Evolutionary conservation across 2,329 filamentous ascomycete genomes (phyloP), one percentile per base, ranked within the genome.

Genomic region (Penicillium sp.): DNA sequence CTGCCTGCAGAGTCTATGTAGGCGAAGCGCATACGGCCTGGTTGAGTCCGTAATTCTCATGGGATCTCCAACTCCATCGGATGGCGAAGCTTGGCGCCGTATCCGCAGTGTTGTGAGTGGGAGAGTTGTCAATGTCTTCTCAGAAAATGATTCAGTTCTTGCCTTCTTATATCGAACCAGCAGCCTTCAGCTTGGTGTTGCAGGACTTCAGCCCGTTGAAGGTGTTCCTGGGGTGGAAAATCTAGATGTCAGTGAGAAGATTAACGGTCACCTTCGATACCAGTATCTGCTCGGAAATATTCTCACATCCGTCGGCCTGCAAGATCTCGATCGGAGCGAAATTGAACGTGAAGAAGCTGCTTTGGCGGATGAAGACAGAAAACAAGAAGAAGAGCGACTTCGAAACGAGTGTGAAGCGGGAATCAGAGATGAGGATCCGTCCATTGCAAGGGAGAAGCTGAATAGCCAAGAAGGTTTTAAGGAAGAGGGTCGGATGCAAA

Each of bases 121-220:
- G 2, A 85, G 89, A 58, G 82, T 96, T 7, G 89, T 96, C 67
- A 97, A 97, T 67, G 91, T 94, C 9, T 96, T 89, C 76, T 94
- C 91, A 1, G 87, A 89, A 54, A 93, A 95, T 60, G 93, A 97
- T 75, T 90, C 91, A 69, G 87, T 97, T 35, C 85, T 97, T 1
- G 92, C 87, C 1, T 94, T 96, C 71, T 80, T 96, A 18, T 96
- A 97, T 73, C 87, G 93, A 46, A 89, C 91, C 2, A 92, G 90
- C 41, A 92, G 88, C 59, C 84, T 96, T 31, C 89, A 95, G 63
- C 83, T 90, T 41, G 93, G 93, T 3, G 86, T 96, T 43, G 92
- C 92, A 0, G 94, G 93, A 0, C 79, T 98, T 1, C 90, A 96
- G 71, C 82, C 86, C 35, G 85, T 96, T 24, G 77, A 86, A 58